Conservation (phyloP, 1,284 basidiomycete genomes). For the Rhodotorula sp. region DNA sequence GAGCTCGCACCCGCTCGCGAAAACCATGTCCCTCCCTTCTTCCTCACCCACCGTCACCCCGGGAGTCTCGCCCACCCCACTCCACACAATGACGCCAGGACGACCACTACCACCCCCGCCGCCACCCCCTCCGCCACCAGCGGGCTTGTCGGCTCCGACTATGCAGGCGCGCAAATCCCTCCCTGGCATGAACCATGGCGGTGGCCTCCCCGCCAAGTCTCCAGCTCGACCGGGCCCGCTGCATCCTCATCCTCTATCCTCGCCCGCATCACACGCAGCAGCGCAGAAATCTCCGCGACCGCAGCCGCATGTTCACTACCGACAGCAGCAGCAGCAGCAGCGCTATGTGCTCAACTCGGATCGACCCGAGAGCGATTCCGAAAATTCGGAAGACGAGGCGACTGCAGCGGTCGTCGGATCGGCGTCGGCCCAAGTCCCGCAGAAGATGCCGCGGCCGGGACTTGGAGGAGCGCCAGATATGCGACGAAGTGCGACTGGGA, state of each 20-base stretch:
- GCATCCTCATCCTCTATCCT: conserved; percentile 1
- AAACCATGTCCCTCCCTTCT: conserved; percentile 35
- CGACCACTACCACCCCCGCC: conserved; percentile 2
- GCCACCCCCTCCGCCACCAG: neutral
- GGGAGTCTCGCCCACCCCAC: neutral
- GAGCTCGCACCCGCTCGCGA: conserved; percentile 34
- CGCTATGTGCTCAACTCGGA: conserved; percentile 7
- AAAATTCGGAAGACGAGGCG: conserved; percentile 21
- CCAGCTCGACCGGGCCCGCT: conserved; percentile 6
- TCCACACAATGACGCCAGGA: neutral
- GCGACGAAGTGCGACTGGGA: neutral
- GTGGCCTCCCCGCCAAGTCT: neutral
- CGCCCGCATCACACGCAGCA: conserved; percentile 1
- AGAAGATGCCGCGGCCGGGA: neutral
- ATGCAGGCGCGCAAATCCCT: conserved; percentile 15
- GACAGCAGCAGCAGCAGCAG: neutral
- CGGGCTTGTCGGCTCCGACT: neutral
- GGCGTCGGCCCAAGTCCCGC: neutral
- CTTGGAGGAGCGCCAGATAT: neutral
- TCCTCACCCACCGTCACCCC: conserved; percentile 13
- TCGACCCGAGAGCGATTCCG: conserved; percentile 28
- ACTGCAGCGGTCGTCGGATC: neutral
- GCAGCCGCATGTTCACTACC: neutral
- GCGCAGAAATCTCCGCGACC: neutral
- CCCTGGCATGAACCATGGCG: neutral